phyloP scores from a whole-genome alignment of 768 basidiomycete species.

The Multifurca ochricompacta region DNA sequence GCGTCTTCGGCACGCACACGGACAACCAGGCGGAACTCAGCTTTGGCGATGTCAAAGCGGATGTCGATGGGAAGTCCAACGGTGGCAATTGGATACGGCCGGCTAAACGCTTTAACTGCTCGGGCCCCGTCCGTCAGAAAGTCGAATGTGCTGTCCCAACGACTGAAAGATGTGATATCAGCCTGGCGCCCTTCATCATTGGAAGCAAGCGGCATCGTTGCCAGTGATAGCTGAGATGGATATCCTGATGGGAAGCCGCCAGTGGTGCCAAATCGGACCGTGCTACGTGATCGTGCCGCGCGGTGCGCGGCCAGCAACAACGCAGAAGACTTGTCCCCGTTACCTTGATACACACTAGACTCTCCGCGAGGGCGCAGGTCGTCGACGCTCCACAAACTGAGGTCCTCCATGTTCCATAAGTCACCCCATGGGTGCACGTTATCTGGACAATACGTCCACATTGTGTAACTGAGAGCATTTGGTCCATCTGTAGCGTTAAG shows the following conservation, averaged over 20 bases:
- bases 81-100: slow-evolving; percentile 73
- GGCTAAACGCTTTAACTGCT: slow-evolving; percentile 73
- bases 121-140: slow-evolving; percentile 83
- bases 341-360: slow-evolving; percentile 25
- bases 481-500: slow-evolving; percentile 69
- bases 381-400: slow-evolving; percentile 80
- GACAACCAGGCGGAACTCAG: slow-evolving; percentile 63
- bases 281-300: slow-evolving; percentile 8
- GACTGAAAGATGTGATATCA: slow-evolving; percentile 25
- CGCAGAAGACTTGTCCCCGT: slow-evolving; percentile 33
- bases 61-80: slow-evolving; percentile 62
- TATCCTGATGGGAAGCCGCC: slow-evolving; percentile 17
- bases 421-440: slow-evolving; percentile 87
- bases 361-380: slow-evolving; percentile 40
- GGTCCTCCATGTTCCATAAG: slow-evolving; percentile 94
- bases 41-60: slow-evolving; percentile 67
- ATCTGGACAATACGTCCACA: slow-evolving; percentile 87
- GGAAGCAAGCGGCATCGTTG: slow-evolving; percentile 27
- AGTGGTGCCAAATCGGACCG: not conserved
- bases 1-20: slow-evolving; percentile 54
- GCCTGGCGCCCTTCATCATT: slow-evolving; percentile 13
- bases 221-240: slow-evolving; percentile 32
- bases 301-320: slow-evolving; percentile 30
- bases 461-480: slow-evolving; percentile 69
- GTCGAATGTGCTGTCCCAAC: slow-evolving; percentile 47